Conservation (phyloP, 192 early-diverging fungal species). For the Umbelopsis sp. region DNA sequence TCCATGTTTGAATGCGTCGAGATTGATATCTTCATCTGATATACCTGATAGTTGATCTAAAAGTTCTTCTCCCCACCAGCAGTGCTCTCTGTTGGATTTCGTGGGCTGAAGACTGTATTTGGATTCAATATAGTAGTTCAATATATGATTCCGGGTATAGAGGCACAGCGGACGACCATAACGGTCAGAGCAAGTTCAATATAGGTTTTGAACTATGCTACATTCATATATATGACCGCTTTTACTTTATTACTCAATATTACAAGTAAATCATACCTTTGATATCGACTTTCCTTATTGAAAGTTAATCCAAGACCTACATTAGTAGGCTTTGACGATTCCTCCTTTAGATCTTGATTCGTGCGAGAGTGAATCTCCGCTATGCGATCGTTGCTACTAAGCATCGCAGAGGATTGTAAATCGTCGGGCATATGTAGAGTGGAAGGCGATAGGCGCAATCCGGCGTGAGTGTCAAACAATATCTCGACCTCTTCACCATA, state of each 20-base stretch:
- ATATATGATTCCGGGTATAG: background rate
- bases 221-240: background rate
- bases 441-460: background rate
- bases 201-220: background rate
- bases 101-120: background rate
- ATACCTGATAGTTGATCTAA: background rate
- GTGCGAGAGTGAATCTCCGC: background rate
- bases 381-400: background rate
- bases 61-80: slow-evolving; percentile 13
- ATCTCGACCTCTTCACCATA: slow-evolving; percentile 18
- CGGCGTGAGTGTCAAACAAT: background rate
- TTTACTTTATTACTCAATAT: background rate
- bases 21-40: background rate
- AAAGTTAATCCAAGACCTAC: background rate
- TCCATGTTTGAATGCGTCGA: background rate
- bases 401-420: background rate
- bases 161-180: too few species aligned
- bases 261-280: background rate
- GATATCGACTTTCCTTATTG: background rate
- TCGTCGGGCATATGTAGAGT: background rate
- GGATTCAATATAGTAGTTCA: background rate
- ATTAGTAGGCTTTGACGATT: background rate
- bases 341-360: background rate
- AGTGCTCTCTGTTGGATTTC: slow-evolving; percentile 12
- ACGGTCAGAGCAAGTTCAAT: background rate